Percentiles rank a stretch among this genome's conserved stretches.
phyloP scores from a whole-genome alignment of 805 yeast genomes.

The Yamadazyma sp. region DNA sequence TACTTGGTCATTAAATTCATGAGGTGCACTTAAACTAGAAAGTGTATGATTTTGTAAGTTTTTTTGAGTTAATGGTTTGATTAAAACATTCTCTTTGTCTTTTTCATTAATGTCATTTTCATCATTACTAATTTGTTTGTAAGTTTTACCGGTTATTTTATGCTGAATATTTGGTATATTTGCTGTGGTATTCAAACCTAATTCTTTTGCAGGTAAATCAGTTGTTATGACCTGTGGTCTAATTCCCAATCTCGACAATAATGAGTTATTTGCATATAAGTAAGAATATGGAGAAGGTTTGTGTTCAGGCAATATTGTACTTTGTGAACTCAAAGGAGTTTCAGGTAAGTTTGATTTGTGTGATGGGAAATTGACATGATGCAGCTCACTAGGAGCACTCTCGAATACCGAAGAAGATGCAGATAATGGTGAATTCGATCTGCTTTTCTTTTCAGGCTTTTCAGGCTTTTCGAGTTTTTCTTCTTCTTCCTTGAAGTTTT shows the following conservation, averaged over 20 bases:
- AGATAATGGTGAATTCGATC: conserved; percentile 5
- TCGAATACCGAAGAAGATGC: background rate
- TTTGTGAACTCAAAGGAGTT: conserved; percentile 31
- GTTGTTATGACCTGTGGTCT: conserved; percentile 39
- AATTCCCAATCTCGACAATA: conserved; percentile 38
- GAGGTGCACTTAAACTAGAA: conserved; percentile 12
- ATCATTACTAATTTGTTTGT: background rate
- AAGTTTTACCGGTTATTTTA: background rate
- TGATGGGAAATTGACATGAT: conserved; percentile 19
- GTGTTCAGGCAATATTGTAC: conserved; percentile 21
- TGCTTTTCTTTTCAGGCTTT: background rate
- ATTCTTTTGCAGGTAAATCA: conserved; percentile 18
- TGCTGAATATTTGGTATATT: conserved; percentile 3
- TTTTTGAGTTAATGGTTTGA: conserved; percentile 26
- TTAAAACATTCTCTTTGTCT: conserved; percentile 12
- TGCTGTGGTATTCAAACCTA: conserved; percentile 9
- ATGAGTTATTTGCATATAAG: conserved; percentile 29
- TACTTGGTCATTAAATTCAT: conserved; percentile 18
- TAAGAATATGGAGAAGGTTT: conserved; percentile 25
- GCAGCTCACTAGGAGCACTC: conserved; percentile 1
- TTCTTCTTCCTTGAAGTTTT: conserved; percentile 21
- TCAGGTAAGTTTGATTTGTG: conserved; percentile 30
- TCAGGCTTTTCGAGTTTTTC: conserved; percentile 4
- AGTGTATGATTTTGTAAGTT: conserved; percentile 26
- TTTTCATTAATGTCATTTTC: conserved; percentile 13